Evolutionary conservation across 2,329 filamentous ascomycete species (phyloP), one percentile per base, ranked within the genome.

Genomic region (Monilinia polystroma): DNA sequence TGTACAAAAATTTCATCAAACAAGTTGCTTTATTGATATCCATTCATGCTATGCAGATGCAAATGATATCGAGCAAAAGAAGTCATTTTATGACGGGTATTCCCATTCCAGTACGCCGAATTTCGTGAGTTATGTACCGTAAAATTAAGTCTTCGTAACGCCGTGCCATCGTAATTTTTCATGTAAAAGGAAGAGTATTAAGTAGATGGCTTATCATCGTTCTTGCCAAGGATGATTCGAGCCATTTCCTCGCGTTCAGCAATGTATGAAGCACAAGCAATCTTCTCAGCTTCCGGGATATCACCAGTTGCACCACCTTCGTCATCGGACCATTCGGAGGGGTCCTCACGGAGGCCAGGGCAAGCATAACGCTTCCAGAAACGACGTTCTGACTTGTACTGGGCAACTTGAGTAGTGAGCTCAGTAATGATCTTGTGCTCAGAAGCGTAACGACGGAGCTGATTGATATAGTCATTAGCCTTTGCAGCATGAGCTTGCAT

Each of bases 291-390:
- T 55, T 72, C 68, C 8, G 64, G 38, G 18, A 82, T 81, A 0
- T 81, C 78, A 68, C 89, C 87, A 35, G 89, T 81, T 29, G 89
- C 76, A 71, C 89, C 87, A 70, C 47, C 63, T 52, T 89, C 87
- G 67, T 85, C 85, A 73, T 85, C 88, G 81, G 85, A 88, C 73
- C 81, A 87, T 51, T 77, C 78, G 2, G 76, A 76, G 2, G 83
- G 80, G 60, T 88, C 85, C 32, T 87, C 85, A 11, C 82, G 77
- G 49, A 88, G 76, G 66, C 85, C 81, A 12, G 85, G 85, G 82
- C 89, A 83, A 18, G 87, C 87, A 80, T 88, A 82, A 53, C 87
- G 80, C 77, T 89, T 89, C 87, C 86, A 90, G 76, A 87, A 88
- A 2, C 87, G 80, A 64, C 87, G 73, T 76, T 89, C 85, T 75